phyloP scores from a whole-genome alignment of 345 rosid genomes.

The Adansonia digitata region DNA sequence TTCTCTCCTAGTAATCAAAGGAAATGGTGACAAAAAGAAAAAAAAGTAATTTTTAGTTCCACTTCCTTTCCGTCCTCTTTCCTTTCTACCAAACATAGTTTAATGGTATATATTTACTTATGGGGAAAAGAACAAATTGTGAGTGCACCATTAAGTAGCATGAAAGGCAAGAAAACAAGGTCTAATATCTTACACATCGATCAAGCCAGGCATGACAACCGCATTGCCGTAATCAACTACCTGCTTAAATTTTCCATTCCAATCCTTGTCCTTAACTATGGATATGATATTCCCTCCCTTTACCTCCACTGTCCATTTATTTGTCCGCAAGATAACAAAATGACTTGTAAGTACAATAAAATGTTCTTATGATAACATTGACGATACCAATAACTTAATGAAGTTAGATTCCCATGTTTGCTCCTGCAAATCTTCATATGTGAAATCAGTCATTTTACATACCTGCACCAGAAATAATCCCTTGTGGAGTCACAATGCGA shows the following conservation, averaged over 20 bases:
- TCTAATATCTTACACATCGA: slow-evolving; percentile 67
- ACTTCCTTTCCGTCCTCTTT: background rate
- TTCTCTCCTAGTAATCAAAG: background rate
- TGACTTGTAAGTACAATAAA: background rate
- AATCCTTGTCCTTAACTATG: slow-evolving; percentile 57
- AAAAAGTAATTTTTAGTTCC: background rate
- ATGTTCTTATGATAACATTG: background rate
- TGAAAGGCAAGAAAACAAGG: slow-evolving; percentile 1
- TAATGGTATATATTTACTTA: background rate
- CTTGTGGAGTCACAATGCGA: slow-evolving; percentile 65
- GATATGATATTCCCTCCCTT: slow-evolving; percentile 51
- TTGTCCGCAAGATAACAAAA: slow-evolving; percentile 10
- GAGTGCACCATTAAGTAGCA: background rate
- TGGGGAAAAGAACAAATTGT: background rate
- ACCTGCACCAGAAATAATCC: slow-evolving; percentile 84
- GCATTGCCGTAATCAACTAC: slow-evolving; percentile 77
- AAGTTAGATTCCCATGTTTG: background rate
- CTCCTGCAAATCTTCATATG: background rate
- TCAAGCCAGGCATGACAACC: slow-evolving; percentile 89
- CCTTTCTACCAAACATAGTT: background rate
- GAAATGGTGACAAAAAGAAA: background rate
- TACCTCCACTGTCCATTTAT: slow-evolving; percentile 57
- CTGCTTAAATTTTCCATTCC: slow-evolving; percentile 41
- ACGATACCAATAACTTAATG: background rate
- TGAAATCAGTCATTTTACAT: background rate